Conservation (phyloP, 1,139 yeast genomes). For the Zygosaccharomyces sapae region DNA sequence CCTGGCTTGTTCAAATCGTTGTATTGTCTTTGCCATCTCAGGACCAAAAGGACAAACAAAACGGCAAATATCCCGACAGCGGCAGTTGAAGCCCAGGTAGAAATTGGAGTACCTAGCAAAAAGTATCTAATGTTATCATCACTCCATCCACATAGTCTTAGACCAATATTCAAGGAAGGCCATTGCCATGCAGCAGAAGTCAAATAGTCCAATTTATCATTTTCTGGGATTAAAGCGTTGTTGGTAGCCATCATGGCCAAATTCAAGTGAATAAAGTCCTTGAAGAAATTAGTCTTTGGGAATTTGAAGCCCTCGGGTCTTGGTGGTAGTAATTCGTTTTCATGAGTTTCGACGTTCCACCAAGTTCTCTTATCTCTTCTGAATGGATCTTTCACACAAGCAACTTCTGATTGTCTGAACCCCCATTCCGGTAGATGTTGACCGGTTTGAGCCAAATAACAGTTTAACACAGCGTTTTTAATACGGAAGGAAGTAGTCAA, state of each 20-base stretch:
- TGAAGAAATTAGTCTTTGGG: slow-evolving; percentile 79
- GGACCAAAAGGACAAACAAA: slow-evolving; percentile 52
- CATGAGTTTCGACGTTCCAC: slow-evolving; percentile 95
- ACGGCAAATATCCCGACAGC: slow-evolving; percentile 62
- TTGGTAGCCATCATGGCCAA: slow-evolving; percentile 99
- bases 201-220: slow-evolving; percentile 84
- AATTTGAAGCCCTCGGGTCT: slow-evolving; percentile 62
- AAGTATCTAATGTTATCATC: slow-evolving; percentile 75
- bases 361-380: slow-evolving; percentile 89
- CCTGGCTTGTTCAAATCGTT: slow-evolving; percentile 50
- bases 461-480: slow-evolving; percentile 59
- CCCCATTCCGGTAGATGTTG: slow-evolving; percentile 91
- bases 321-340: slow-evolving; percentile 71
- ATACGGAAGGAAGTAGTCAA: slow-evolving; percentile 82
- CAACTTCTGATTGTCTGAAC: slow-evolving; percentile 94
- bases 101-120: slow-evolving; percentile 88
- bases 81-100: slow-evolving; percentile 85
- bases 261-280: slow-evolving; percentile 88
- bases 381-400: slow-evolving; percentile 73
- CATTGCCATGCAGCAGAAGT: slow-evolving; percentile 97
- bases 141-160: slow-evolving; percentile 95
- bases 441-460: slow-evolving; percentile 86
- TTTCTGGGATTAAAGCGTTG: slow-evolving; percentile 90
- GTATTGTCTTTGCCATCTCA: slow-evolving; percentile 94
- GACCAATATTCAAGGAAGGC: slow-evolving; percentile 90